Evolutionary conservation across 495 filamentous ascomycete species (phyloP), one percentile per base, ranked within the genome.

Genomic region (Talaromyces trachyspermus): DNA sequence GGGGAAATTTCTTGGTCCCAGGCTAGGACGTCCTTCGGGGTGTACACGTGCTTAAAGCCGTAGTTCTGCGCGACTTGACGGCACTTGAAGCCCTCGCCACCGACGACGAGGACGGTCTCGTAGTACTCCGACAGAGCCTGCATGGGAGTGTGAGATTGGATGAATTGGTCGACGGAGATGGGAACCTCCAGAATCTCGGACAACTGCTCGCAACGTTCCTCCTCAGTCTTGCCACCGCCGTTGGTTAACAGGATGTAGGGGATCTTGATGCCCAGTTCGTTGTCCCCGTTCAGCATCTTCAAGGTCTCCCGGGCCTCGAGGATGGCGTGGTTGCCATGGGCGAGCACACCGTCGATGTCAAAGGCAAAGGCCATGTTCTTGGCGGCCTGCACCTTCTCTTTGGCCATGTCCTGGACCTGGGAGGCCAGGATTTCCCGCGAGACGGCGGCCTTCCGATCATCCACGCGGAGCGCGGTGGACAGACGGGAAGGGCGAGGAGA

Each of bases 221-320:
- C 70, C 68, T 95, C 89, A 25, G 83, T 84, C 71, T 91, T 94
- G 56, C 90, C 90, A 57, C 90, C 89, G 55, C 89, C 89, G 64
- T 96, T 96, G 56, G 90, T 96, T 38, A 96, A 72, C 52, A 95
- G 85, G 53, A 96, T 94, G 65, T 94, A 91, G 7, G 89, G 89
- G 29, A 94, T 77, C 66, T 85, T 90, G 62, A 94, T 74, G 14
- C 87, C 86, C 54, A 86, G 83, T 62, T 88, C 74, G 60, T 95
- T 95, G 56, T 90, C 78, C 5, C 88, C 88, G 59, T 92, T 92
- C 29, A 94, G 70, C 10, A 87, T 78, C 65, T 83, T 84, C 78
- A 94, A 82, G n/a, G 86, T 86, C 58, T 88, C 78, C 49, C 86
- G 75, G 39, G 88, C 88, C 62, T 90, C 84, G 10, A 84, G 83